Conservation (phyloP, 2,329 filamentous ascomycete species). For the Colletotrichum cordylinicola region DNA sequence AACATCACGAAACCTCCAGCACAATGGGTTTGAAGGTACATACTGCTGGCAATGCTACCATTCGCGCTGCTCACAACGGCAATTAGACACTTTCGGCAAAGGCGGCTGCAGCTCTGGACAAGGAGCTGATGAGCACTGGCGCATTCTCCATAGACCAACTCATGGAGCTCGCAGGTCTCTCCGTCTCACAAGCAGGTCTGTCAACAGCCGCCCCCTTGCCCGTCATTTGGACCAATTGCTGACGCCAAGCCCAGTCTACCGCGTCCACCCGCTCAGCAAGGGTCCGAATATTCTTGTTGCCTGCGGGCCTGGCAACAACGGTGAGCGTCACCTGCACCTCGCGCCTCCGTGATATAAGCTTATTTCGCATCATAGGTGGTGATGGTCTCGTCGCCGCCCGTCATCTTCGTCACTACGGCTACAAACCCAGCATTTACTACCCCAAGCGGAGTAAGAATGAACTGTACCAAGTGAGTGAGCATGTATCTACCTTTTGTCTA, state of each 20-base stretch:
- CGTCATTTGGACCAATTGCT: not conserved
- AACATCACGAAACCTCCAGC: not conserved
- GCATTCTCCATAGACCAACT: conserved; percentile 95
- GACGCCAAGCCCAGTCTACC: conserved; percentile 68
- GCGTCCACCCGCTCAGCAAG: conserved; percentile 76
- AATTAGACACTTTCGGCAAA: conserved; percentile 82
- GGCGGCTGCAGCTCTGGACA: conserved; percentile 86
- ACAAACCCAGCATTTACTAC: conserved; percentile 87
- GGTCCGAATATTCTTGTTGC: conserved; percentile 82
- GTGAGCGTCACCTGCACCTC: conserved; percentile 37
- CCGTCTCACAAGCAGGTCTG: conserved; percentile 86
- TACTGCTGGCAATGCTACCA: conserved; percentile 23
- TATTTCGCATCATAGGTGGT: conserved; percentile 63
- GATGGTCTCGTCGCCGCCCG: conserved; percentile 94
- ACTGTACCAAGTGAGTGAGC: conserved; percentile 73
- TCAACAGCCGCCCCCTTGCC: not conserved
- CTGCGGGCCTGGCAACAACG: conserved; percentile 85
- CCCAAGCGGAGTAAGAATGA: conserved; percentile 92
- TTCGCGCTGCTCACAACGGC: not conserved
- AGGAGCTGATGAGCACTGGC: conserved; percentile 88
- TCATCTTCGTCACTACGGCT: conserved; percentile 91
- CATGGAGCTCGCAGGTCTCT: conserved; percentile 94
- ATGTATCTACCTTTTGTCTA: conserved; percentile 11
- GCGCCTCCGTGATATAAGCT: not conserved
- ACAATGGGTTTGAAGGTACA: conserved; percentile 25